phyloP scores from a whole-genome alignment of 208 protist species.

The Leishmania turanica region DNA sequence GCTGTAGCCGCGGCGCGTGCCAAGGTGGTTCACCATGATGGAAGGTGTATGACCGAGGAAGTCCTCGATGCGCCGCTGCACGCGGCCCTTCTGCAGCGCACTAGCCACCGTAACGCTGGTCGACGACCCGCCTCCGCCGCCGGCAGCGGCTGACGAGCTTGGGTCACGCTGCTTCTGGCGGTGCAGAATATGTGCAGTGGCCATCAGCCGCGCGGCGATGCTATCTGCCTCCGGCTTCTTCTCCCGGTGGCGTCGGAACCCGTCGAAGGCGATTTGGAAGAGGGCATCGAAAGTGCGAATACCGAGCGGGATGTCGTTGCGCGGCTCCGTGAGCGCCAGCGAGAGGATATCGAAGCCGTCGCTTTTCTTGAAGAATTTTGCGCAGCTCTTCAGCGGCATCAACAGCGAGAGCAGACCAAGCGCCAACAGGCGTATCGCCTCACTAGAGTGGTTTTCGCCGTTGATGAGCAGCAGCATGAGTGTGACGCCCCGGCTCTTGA shows the following conservation, averaged over 20 bases:
- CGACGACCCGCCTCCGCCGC: neutral
- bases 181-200: conserved; percentile 26
- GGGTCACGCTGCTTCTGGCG: conserved; percentile 36
- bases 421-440: conserved; percentile 78
- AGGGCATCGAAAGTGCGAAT: conserved; percentile 79
- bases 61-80: conserved; percentile 17
- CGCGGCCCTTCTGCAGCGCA: neutral
- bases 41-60: conserved; percentile 27
- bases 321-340: conserved; percentile 53
- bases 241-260: conserved; percentile 51
- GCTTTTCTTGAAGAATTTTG: conserved; percentile 61
- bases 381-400: conserved; percentile 63
- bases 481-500: conserved; percentile 57
- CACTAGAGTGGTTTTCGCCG: conserved; percentile 75
- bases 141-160: conserved; percentile 4
- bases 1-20: conserved; percentile 74
- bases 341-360: conserved; percentile 74
- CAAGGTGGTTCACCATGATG: conserved; percentile 35
- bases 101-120: neutral
- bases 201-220: conserved; percentile 31
- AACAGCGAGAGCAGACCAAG: conserved; percentile 86
- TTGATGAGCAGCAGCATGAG: conserved; percentile 74
- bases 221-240: conserved; percentile 24
- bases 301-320: conserved; percentile 48
- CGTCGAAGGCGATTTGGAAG: conserved; percentile 83